Percentiles rank a stretch among this genome's conserved stretches.
Conservation (phyloP, 2,329 filamentous ascomycete species). For the Amauroascus verrucosus region DNA sequence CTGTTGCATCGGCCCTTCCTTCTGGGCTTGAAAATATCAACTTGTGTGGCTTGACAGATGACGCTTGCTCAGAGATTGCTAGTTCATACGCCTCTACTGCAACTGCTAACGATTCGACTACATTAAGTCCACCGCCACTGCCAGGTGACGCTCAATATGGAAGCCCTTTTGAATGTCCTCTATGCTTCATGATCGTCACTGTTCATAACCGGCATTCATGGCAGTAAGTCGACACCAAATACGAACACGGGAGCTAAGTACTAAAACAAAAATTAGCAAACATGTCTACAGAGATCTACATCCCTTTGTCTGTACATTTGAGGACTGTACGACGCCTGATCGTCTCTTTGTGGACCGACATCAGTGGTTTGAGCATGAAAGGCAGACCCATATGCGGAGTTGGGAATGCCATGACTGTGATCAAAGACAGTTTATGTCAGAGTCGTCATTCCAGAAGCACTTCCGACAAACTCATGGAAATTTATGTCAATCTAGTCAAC, state of each 20-base stretch:
- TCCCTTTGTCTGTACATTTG: slow-evolving; percentile 1
- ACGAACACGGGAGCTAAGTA: not conserved
- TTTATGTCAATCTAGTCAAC: not conserved
- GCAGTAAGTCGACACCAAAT: slow-evolving; percentile 16
- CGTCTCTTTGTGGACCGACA: not conserved
- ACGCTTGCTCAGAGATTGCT: not conserved
- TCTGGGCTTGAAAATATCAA: not conserved
- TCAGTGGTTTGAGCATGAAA: slow-evolving; percentile 1
- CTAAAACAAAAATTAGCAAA: not conserved
- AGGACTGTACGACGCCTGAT: not conserved
- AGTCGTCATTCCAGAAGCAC: not conserved
- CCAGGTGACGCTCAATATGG: slow-evolving; percentile 7
- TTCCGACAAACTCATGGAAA: not conserved
- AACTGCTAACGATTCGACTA: not conserved
- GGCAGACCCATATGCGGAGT: not conserved
- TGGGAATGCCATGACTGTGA: not conserved
- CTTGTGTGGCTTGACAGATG: not conserved
- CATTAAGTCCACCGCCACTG: not conserved
- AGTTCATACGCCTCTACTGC: slow-evolving; percentile 1
- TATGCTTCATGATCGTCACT: slow-evolving; percentile 19
- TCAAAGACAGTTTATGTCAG: not conserved
- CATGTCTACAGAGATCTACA: slow-evolving; percentile 1
- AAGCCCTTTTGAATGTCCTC: slow-evolving; percentile 10
- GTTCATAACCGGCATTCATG: slow-evolving; percentile 22
- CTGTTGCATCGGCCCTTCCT: not conserved